These are phyloP conservation scores for Sphaceloma murrayae DNA, from an alignment of 2,329 filamentous ascomycete species.

Conservation along the genomic window DNA sequence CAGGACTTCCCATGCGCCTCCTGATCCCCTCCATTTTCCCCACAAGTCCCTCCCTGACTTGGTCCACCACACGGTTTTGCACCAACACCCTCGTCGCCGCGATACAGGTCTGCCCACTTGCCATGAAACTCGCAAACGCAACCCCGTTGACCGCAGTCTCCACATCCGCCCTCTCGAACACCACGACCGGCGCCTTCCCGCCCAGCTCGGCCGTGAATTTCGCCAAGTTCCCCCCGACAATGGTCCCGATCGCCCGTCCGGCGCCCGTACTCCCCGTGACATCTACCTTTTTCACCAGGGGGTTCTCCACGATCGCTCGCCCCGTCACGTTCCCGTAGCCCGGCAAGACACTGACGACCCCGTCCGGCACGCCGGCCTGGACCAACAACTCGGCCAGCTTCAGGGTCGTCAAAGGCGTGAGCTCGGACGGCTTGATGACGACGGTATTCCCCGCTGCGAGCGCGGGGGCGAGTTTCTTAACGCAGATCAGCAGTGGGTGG, in stretches of 20 bases:
- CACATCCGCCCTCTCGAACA: constrained; percentile 16
- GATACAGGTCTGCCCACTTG: constrained; percentile 49
- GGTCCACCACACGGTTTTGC: constrained; percentile 45
- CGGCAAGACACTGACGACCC: constrained; percentile 30
- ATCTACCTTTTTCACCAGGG: constrained; percentile 31
- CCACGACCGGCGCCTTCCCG: constrained; percentile 42
- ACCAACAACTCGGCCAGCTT: constrained; percentile 31
- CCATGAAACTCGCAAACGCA: constrained; percentile 35
- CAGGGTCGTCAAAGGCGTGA: constrained; percentile 31
- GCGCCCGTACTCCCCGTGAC: constrained; percentile 23
- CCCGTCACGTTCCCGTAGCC: constrained; percentile 2
- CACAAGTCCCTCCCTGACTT: constrained; percentile 53
- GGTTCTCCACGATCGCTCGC: constrained; percentile 18
- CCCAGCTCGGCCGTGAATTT: constrained; percentile 51
- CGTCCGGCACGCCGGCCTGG: constrained; percentile 31
- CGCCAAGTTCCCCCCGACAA: constrained; percentile 39
- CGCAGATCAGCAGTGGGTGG: constrained; percentile 33
- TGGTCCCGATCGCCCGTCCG: constrained; percentile 30
- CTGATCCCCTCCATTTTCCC: constrained; percentile 44
- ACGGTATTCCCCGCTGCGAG: constrained; percentile 16
- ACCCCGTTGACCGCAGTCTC: constrained; percentile 32
- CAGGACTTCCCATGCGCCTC: constrained; percentile 57
- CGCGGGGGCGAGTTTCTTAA: constrained; percentile 31
- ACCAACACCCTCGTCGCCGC: constrained; percentile 46
- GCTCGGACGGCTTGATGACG: constrained; percentile 27